Percentiles rank a stretch among this genome's conserved stretches.
Conservation (phyloP, 306 rosid genomes). For the Senna tora region DNA sequence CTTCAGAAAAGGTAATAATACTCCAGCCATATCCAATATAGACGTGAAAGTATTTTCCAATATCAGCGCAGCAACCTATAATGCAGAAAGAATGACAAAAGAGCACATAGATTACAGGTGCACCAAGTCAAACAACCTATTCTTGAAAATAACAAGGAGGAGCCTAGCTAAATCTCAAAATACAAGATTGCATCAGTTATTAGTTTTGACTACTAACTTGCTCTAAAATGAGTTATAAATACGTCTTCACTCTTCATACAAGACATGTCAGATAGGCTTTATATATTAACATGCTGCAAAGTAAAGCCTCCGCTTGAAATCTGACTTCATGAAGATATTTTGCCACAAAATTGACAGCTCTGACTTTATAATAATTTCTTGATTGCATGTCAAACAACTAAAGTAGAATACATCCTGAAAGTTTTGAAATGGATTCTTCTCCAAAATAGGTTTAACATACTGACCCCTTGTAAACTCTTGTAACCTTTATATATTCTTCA, state of each 20-base stretch:
- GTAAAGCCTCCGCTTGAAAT: conserved; percentile 32
- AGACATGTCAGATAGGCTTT: conserved; percentile 15
- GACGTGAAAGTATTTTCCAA: conserved; percentile 96
- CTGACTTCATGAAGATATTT: conserved; percentile 13
- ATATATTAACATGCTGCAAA: conserved; percentile 21
- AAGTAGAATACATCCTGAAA: not conserved
- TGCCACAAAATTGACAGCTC: not conserved
- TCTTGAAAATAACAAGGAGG: conserved; percentile 33
- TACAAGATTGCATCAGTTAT: conserved; percentile 27
- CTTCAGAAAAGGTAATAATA: conserved; percentile 88
- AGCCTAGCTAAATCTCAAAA: conserved; percentile 23
- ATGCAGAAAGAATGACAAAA: conserved; percentile 37
- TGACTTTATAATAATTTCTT: not conserved
- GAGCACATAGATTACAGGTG: conserved; percentile 28
- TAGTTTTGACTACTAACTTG: conserved; percentile 1
- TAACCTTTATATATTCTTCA: not conserved
- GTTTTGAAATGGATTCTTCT: conserved; percentile 8
- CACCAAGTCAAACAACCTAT: conserved; percentile 12
- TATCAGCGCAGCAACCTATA: conserved; percentile 87
- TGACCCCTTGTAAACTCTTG: conserved; percentile 6
- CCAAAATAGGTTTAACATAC: conserved; percentile 15
- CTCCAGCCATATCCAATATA: conserved; percentile 99
- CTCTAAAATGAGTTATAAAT: conserved; percentile 1
- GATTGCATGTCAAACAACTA: not conserved
- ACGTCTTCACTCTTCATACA: conserved; percentile 10